Evolutionary conservation across 2,329 filamentous ascomycete genomes (phyloP).

Genomic region (Teratosphaeria nubilosa): DNA sequence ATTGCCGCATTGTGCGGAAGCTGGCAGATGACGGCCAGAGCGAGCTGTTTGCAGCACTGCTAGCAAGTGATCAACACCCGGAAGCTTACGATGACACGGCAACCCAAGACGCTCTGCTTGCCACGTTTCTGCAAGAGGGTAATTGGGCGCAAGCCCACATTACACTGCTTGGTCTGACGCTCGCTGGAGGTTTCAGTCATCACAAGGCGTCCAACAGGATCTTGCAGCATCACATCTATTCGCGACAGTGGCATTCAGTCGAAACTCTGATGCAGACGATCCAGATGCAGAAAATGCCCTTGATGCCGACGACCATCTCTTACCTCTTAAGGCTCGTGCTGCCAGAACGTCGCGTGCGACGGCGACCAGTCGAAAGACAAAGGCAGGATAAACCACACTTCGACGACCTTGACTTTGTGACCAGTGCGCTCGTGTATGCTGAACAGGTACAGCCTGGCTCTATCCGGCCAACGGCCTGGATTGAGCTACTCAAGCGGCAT

Average conservation of each 20-base stretch:
- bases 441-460: background rate
- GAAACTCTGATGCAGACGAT: constrained; percentile 40
- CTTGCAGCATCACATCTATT: constrained; percentile 31
- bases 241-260: constrained; percentile 17
- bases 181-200: constrained; percentile 23
- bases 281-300: constrained; percentile 31
- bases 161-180: constrained; percentile 44
- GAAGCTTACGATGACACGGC: constrained; percentile 48
- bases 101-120: constrained; percentile 46
- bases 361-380: constrained; percentile 21
- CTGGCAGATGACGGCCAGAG: constrained; percentile 51
- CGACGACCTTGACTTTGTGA: constrained; percentile 36
- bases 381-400: constrained; percentile 6
- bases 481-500: constrained; percentile 48
- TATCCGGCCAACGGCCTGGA: constrained; percentile 37
- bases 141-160: constrained; percentile 46
- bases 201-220: constrained; percentile 38
- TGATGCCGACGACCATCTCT: constrained; percentile 36
- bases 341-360: constrained; percentile 28
- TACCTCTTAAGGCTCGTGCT: constrained; percentile 33
- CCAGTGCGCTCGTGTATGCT: constrained; percentile 36
- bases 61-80: constrained; percentile 54
- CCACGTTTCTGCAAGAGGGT: constrained; percentile 39
- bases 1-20: constrained; percentile 53
- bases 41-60: constrained; percentile 40